Conservation (phyloP, 306 rosid species). For the Luffa acutangula region DNA sequence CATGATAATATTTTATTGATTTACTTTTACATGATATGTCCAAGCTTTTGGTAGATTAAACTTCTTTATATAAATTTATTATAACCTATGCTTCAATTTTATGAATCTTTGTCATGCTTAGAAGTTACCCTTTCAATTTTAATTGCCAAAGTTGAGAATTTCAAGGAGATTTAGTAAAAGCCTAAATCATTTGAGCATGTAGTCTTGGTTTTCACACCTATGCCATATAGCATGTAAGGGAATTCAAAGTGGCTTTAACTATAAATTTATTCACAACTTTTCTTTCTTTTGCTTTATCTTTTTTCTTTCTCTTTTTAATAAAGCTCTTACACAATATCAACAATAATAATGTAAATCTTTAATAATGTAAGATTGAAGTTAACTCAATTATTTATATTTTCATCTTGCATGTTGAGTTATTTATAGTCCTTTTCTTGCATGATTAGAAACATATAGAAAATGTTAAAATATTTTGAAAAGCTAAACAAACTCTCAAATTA, state of each 20-base stretch:
- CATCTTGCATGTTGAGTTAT: background rate
- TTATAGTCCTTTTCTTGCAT: background rate
- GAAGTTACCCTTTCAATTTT: conserved; percentile 57
- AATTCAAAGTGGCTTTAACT: conserved; percentile 15
- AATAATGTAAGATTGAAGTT: background rate
- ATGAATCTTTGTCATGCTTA: conserved; percentile 87
- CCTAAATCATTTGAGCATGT: conserved; percentile 22
- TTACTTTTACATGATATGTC: conserved; percentile 17
- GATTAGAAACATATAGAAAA: background rate
- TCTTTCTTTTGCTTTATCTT: background rate
- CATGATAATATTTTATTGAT: conserved; percentile 14
- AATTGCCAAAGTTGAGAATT: background rate
- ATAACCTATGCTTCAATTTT: conserved; percentile 31
- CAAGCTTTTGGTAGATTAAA: background rate
- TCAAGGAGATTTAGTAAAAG: conserved; percentile 15
- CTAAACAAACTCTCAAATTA: background rate
- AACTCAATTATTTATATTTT: background rate
- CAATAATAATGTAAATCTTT: background rate
- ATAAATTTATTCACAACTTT: conserved; percentile 2
- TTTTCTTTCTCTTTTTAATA: background rate
- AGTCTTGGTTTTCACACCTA: conserved; percentile 12
- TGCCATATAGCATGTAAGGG: conserved; percentile 14
- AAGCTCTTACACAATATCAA: conserved; percentile 2
- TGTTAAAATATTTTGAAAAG: background rate
- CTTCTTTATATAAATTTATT: conserved; percentile 17